phyloP scores from a whole-genome alignment of 345 rosid species.

The Eucalyptus caleyi region DNA sequence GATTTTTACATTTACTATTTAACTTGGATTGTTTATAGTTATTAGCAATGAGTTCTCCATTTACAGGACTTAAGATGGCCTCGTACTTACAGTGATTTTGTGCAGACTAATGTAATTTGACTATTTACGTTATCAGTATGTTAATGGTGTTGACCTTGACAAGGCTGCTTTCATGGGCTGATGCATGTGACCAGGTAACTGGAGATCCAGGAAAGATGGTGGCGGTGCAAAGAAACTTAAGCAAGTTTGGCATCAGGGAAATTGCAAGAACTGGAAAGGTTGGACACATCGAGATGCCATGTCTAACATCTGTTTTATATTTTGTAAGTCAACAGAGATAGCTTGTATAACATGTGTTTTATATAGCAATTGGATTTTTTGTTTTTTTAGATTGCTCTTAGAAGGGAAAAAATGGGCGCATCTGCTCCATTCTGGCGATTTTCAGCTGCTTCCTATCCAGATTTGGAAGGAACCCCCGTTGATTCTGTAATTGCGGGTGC shows the following conservation, averaged over 20 bases:
- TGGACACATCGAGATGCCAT: background rate
- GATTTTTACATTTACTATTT: background rate
- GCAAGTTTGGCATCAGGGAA: constrained; percentile 88
- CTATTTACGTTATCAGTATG: background rate
- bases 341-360: background rate
- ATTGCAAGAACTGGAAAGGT: constrained; percentile 85
- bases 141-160: background rate
- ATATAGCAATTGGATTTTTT: background rate
- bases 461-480: constrained; percentile 44
- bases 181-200: constrained; percentile 44
- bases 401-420: constrained; percentile 88
- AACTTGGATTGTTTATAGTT: background rate
- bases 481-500: constrained; percentile 24
- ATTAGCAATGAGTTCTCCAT: background rate
- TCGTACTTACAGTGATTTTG: background rate
- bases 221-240: constrained; percentile 78
- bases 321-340: background rate
- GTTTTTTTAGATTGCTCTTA: constrained; percentile 62
- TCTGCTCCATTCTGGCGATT: constrained; percentile 96
- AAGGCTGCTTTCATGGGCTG: background rate
- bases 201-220: constrained; percentile 98
- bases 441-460: constrained; percentile 97
- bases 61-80: background rate
- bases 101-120: background rate
- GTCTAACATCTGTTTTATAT: background rate